phyloP scores from a whole-genome alignment of 768 basidiomycete genomes.

The Tricholoma flavovirens region DNA sequence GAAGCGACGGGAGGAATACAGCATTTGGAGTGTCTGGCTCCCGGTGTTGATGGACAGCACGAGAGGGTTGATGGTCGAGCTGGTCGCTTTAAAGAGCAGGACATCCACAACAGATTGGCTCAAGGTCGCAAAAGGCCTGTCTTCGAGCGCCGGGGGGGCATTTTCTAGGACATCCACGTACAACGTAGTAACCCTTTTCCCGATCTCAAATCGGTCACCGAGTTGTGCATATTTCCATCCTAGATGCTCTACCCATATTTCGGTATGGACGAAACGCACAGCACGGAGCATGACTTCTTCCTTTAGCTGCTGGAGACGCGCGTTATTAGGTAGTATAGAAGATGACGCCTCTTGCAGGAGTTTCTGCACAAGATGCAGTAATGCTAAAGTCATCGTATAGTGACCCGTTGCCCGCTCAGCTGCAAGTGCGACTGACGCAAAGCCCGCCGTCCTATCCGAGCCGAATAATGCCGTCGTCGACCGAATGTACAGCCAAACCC shows the following conservation, averaged over 20 bases:
- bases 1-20: constrained; percentile 59
- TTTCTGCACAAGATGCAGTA: constrained; percentile 71
- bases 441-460: constrained; percentile 46
- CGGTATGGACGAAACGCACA: constrained; percentile 70
- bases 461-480: constrained; percentile 76
- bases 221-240: constrained; percentile 84
- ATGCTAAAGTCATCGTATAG: constrained; percentile 77
- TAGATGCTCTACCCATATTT: constrained; percentile 83
- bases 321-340: constrained; percentile 50
- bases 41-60: constrained; percentile 65
- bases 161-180: constrained; percentile 65
- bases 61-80: constrained; percentile 77
- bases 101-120: constrained; percentile 64
- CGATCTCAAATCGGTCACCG: constrained; percentile 81
- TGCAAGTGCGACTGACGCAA: constrained; percentile 61
- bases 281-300: constrained; percentile 82
- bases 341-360: constrained; percentile 69
- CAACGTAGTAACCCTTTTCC: constrained; percentile 55
- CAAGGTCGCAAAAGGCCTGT: constrained; percentile 54
- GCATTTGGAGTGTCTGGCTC: constrained; percentile 47
- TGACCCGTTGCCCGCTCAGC: constrained; percentile 65
- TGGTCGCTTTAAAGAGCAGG: constrained; percentile 68
- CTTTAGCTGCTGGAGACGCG: constrained; percentile 65
- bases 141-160: constrained; percentile 46
- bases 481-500: constrained; percentile 85